Conservation (phyloP, 495 filamentous ascomycete genomes). For the Haplographium delicatum region DNA sequence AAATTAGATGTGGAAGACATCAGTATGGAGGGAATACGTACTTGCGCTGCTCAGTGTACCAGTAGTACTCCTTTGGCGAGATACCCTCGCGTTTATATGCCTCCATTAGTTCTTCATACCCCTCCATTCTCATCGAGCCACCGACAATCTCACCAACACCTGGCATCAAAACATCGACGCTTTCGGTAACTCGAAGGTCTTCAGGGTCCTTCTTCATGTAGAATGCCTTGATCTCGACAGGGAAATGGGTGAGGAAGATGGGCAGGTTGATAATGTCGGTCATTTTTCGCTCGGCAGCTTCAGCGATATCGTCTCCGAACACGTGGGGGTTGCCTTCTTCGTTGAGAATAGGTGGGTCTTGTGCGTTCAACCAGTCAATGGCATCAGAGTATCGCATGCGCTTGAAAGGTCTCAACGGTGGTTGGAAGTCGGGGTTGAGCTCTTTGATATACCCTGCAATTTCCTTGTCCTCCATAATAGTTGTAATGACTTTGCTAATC, state of each 20-base stretch:
- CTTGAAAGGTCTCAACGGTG: constrained; percentile 79
- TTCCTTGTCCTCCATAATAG: constrained; percentile 64
- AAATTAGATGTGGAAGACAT: constrained; percentile 21
- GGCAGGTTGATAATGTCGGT: constrained; percentile 92
- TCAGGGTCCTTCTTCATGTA: constrained; percentile 93
- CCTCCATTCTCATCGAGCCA: constrained; percentile 92
- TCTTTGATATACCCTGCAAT: constrained; percentile 65
- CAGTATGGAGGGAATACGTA: constrained; percentile 43
- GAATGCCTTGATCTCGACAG: constrained; percentile 96
- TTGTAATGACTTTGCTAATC: constrained; percentile 81
- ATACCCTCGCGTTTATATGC: constrained; percentile 88
- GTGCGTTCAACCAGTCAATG: constrained; percentile 85
- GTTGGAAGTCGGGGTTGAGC: constrained; percentile 84
- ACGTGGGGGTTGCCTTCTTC: constrained; percentile 84
- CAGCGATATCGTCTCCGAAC: constrained; percentile 97
- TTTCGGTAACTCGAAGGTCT: constrained; percentile 89
- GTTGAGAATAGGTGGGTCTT: constrained; percentile 74
- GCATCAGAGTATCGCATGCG: constrained; percentile 95
- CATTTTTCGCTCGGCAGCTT: constrained; percentile 95
- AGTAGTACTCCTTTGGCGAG: constrained; percentile 84
- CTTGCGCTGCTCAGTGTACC: constrained; percentile 99
- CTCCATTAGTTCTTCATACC: constrained; percentile 84
- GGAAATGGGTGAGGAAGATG: constrained; percentile 97
- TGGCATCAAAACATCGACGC: constrained; percentile 93
- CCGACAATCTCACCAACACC: constrained; percentile 97